Evolutionary conservation across 78 protist species (phyloP).

Genomic region (Trichosphaerium sp.): DNA sequence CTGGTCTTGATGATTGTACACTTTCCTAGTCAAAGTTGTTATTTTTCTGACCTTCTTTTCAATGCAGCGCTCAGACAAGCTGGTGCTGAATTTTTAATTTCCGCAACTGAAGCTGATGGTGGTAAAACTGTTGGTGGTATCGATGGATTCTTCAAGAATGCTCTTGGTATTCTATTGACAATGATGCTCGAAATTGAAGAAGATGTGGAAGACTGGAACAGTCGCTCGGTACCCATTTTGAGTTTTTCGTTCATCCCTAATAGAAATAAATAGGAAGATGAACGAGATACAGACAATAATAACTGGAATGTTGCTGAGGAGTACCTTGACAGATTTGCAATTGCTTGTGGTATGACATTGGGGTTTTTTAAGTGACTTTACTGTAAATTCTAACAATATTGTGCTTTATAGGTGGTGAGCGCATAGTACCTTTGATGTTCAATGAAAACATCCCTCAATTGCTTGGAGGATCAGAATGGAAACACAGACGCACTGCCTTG

Average conservation of each 20-base stretch:
- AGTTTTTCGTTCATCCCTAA: too few relatives aligned
- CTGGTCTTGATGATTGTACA: slow-evolving; percentile 14
- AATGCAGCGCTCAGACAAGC: slow-evolving; percentile 28
- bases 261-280: background rate
- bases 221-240: too few relatives aligned
- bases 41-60: background rate
- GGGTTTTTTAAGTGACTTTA: too few relatives aligned
- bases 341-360: slow-evolving; percentile 55
- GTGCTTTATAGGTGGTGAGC: too few relatives aligned
- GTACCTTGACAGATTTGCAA: slow-evolving; percentile 62
- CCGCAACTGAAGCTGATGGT: slow-evolving; percentile 8
- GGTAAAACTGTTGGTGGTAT: background rate
- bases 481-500: slow-evolving; percentile 10
- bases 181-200: slow-evolving; percentile 51
- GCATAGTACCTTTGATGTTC: slow-evolving; percentile 28
- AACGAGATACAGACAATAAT: slow-evolving; percentile 25
- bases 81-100: slow-evolving; percentile 31
- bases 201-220: slow-evolving; percentile 1
- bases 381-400: too few relatives aligned
- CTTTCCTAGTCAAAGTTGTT: background rate
- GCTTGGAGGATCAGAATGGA: slow-evolving; percentile 9
- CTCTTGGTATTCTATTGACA: slow-evolving; percentile 26
- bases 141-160: background rate
- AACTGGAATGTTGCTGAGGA: slow-evolving; percentile 44
- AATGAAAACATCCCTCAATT: background rate